Evolutionary conservation across 768 basidiomycete species (phyloP).

Genomic region (Amanita fuliginea): DNA sequence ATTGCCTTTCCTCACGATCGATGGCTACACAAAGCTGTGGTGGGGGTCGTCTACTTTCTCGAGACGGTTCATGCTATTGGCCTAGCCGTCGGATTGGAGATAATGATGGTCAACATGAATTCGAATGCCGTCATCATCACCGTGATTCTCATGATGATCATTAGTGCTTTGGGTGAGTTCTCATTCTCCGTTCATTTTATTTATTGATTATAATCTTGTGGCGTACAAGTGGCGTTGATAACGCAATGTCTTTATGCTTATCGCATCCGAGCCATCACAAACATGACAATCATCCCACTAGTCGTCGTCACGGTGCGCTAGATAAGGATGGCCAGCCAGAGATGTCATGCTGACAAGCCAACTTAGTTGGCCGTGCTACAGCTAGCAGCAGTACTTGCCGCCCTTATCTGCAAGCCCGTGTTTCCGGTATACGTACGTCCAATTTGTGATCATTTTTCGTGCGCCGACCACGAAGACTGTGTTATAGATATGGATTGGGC

Average conservation of each 20-base stretch:
- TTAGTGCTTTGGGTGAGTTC: background rate
- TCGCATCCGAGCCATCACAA: constrained; percentile 1
- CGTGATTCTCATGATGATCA: background rate
- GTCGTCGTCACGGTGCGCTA: background rate
- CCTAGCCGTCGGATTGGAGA: background rate
- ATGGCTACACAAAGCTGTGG: constrained; percentile 7
- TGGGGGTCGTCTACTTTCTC: constrained; percentile 9
- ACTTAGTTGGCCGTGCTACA: constrained; percentile 1
- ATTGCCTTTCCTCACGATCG: constrained; percentile 11
- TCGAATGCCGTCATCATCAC: background rate
- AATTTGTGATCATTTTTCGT: background rate
- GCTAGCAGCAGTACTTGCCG: background rate
- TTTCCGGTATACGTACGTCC: background rate
- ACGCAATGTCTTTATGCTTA: constrained; percentile 2
- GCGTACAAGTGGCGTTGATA: background rate
- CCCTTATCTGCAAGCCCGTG: background rate
- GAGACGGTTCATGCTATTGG: constrained; percentile 9
- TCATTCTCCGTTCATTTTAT: background rate
- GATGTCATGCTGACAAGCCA: background rate
- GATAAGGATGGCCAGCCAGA: background rate
- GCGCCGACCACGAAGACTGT: background rate
- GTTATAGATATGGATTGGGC: constrained; percentile 19
- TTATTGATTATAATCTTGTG: background rate
- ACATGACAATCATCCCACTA: background rate
- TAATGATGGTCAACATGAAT: background rate